These are phyloP conservation scores for Aspergillus ostianus DNA, from an alignment of 495 filamentous ascomycete genomes.

Conservation along the genomic window DNA sequence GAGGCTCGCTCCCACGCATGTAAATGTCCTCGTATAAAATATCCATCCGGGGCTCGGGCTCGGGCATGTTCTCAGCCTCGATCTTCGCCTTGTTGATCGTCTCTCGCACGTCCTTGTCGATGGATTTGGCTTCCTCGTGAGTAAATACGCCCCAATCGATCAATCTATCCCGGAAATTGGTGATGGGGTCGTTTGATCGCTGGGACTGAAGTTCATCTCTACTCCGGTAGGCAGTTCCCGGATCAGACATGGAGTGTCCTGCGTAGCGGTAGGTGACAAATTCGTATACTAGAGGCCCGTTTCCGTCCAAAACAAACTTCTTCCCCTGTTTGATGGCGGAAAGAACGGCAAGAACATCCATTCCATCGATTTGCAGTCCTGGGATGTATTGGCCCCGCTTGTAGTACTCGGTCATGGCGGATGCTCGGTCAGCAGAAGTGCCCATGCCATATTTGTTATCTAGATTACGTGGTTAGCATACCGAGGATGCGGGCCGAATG, in stretches of 20 bases:
- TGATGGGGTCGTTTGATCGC: slow-evolving; percentile 84
- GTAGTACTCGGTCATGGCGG: slow-evolving; percentile 93
- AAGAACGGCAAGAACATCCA: slow-evolving; percentile 93
- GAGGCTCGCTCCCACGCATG: slow-evolving; percentile 77
- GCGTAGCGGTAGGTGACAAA: slow-evolving; percentile 95
- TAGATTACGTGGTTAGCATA: slow-evolving; percentile 26
- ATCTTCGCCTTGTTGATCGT: slow-evolving; percentile 79
- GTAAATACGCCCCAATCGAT: slow-evolving; percentile 82
- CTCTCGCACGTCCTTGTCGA: slow-evolving; percentile 80
- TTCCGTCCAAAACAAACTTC: slow-evolving; percentile 66
- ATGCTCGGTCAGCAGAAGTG: slow-evolving; percentile 80
- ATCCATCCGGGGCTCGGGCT: slow-evolving; percentile 67
- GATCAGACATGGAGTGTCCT: slow-evolving; percentile 94
- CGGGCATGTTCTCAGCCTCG: slow-evolving; percentile 74
- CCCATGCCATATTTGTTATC: slow-evolving; percentile 99
- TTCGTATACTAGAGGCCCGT: slow-evolving; percentile 86
- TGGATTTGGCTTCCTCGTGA: slow-evolving; percentile 82
- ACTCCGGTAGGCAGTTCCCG: slow-evolving; percentile 89
- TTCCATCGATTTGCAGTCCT: slow-evolving; percentile 90
- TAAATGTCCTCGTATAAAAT: slow-evolving; percentile 90
- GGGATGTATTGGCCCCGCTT: slow-evolving; percentile 97
- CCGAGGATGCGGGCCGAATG: background rate
- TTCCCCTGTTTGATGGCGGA: slow-evolving; percentile 82
- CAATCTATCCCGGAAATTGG: slow-evolving; percentile 83
- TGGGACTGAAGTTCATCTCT: slow-evolving; percentile 90